A percentile compares a stretch with the other conserved stretches of the same genome.
Evolutionary conservation across 495 filamentous ascomycete genomes (phyloP).

Genomic region (Chlorociboria aeruginascens): DNA sequence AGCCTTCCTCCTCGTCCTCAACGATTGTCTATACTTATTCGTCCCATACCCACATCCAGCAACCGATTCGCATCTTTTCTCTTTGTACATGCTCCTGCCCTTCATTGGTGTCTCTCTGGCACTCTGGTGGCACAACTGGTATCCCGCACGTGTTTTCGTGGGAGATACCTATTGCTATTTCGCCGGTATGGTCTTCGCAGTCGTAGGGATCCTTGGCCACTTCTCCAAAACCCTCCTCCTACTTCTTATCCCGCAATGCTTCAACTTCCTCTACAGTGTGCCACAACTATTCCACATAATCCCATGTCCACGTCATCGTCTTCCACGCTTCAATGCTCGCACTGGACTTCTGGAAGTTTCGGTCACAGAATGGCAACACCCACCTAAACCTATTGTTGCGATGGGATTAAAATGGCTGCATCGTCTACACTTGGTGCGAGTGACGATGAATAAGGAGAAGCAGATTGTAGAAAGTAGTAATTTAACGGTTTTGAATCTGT

Average conservation of each 20-base stretch:
- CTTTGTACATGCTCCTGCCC: slow-evolving; percentile 83
- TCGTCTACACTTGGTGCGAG: slow-evolving; percentile 46
- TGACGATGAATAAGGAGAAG: slow-evolving; percentile 53
- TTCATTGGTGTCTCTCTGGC: slow-evolving; percentile 88
- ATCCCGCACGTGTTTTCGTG: slow-evolving; percentile 87
- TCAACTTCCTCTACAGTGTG: slow-evolving; percentile 89
- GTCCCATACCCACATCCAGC: slow-evolving; percentile 81
- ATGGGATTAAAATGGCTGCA: slow-evolving; percentile 51
- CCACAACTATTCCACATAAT: slow-evolving; percentile 85
- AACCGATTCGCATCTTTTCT: slow-evolving; percentile 91
- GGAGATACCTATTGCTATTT: slow-evolving; percentile 99
- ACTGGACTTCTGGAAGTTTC: slow-evolving; percentile 78
- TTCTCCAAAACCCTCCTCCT: slow-evolving; percentile 95
- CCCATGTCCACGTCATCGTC: slow-evolving; percentile 82
- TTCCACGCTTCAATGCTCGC: slow-evolving; percentile 75
- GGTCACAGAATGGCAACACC: slow-evolving; percentile 64
- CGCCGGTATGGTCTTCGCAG: slow-evolving; percentile 96
- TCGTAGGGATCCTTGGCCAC: slow-evolving; percentile 91
- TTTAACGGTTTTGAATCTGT: slow-evolving; percentile 85
- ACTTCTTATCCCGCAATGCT: slow-evolving; percentile 84
- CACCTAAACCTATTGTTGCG: slow-evolving; percentile 52
- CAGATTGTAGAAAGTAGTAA: slow-evolving; percentile 75
- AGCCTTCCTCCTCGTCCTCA: slow-evolving; percentile 67
- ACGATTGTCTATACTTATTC: slow-evolving; percentile 71
- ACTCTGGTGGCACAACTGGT: slow-evolving; percentile 88